Percentiles rank a stretch among this genome's conserved stretches.
Evolutionary conservation across 2,329 filamentous ascomycete species (phyloP).

Genomic region (Nothopassalora personata): DNA sequence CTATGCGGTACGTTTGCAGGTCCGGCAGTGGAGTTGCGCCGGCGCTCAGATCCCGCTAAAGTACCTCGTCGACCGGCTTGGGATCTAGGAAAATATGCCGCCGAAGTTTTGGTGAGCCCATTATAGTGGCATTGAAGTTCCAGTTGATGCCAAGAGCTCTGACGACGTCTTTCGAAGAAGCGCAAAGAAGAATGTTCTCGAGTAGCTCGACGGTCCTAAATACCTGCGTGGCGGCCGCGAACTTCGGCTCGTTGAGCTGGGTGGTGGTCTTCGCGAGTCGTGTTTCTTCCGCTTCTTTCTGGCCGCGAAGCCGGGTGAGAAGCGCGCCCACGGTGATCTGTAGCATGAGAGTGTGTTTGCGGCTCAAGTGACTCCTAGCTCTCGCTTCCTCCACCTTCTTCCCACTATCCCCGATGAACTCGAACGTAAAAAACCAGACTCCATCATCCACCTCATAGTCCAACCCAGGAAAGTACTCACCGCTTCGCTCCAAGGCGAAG

Average conservation of each 20-base stretch:
- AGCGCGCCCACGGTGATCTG: too few relatives aligned
- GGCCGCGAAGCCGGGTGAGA: neutral
- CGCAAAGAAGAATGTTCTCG: neutral
- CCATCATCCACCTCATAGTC: neutral
- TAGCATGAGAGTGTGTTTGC: too few relatives aligned
- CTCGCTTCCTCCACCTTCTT: neutral
- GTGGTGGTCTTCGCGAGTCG: neutral
- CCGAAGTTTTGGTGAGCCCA: too few relatives aligned
- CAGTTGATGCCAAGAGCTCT: neutral
- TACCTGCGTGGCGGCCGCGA: too few relatives aligned
- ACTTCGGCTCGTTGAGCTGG: neutral
- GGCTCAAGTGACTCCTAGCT: neutral
- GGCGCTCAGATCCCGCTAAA: too few relatives aligned
- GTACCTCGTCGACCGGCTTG: too few relatives aligned
- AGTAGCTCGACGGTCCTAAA: neutral
- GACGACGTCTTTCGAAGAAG: neutral
- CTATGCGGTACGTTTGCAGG: too few relatives aligned
- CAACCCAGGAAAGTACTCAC: too few relatives aligned
- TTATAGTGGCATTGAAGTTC: too few relatives aligned
- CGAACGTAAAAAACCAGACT: neutral
- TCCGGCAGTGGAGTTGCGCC: too few relatives aligned
- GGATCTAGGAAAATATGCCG: too few relatives aligned
- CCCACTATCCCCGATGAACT: neutral
- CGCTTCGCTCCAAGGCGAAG: too few relatives aligned
- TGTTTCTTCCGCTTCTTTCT: neutral